Evolutionary conservation across 2,329 filamentous ascomycete genomes (phyloP).

Genomic region (Geosmithia flava): DNA sequence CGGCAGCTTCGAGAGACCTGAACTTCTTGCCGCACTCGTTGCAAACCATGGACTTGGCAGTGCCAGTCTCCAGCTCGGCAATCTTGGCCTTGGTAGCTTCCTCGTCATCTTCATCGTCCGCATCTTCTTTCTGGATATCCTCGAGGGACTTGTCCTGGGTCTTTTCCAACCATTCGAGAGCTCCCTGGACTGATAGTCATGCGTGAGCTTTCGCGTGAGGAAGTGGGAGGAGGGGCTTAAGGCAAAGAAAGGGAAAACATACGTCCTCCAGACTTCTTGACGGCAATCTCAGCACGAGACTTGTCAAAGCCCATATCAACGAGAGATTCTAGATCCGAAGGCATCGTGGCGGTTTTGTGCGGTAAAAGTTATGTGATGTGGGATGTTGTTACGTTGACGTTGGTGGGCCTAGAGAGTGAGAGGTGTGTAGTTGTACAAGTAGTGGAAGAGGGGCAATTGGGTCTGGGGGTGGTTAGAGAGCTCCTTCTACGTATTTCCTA

Average conservation of each 20-base stretch:
- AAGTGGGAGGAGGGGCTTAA: too few relatives aligned
- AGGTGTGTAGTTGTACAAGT: not conserved
- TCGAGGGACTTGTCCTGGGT: constrained; percentile 83
- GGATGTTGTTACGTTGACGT: constrained; percentile 1
- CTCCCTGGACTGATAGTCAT: constrained; percentile 58
- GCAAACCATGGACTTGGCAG: constrained; percentile 76
- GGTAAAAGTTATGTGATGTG: not conserved
- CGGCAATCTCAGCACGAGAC: constrained; percentile 67
- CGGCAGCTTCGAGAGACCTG: constrained; percentile 65
- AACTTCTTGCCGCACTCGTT: constrained; percentile 94
- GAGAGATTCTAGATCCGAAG: constrained; percentile 47
- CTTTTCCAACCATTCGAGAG: constrained; percentile 87
- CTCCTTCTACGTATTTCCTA: not conserved
- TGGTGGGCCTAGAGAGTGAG: not conserved
- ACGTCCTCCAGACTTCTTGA: constrained; percentile 74
- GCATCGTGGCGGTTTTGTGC: constrained; percentile 31
- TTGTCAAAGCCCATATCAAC: constrained; percentile 73
- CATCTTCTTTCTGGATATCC: constrained; percentile 49
- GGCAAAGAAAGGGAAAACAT: constrained; percentile 27
- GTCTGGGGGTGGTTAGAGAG: not conserved
- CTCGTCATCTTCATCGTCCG: constrained; percentile 28
- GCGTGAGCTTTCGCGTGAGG: not conserved
- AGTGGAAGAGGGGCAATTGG: constrained; percentile 1
- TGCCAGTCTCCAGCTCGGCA: constrained; percentile 56
- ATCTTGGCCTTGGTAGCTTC: constrained; percentile 41